phyloP scores from a whole-genome alignment of 805 yeast genomes.

The Pichia sporocuriosa region DNA sequence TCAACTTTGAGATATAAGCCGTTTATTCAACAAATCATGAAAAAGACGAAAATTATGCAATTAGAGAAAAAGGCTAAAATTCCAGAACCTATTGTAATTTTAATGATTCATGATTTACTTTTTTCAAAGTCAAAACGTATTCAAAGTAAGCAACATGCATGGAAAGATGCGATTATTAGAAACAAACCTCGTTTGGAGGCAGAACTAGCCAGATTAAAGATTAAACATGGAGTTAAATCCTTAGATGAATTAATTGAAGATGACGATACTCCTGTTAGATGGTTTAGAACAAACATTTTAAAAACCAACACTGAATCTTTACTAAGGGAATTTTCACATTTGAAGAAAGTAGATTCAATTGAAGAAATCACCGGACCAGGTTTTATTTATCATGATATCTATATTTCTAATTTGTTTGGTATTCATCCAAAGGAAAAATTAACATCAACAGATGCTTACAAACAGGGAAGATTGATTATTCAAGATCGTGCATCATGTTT shows the following conservation, averaged over 20 bases:
- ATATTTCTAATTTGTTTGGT: constrained; percentile 73
- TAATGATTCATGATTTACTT: constrained; percentile 76
- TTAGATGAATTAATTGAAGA: constrained; percentile 48
- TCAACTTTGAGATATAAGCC: constrained; percentile 71
- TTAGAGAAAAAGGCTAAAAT: constrained; percentile 41
- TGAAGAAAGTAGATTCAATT: constrained; percentile 41
- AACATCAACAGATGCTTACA: constrained; percentile 61
- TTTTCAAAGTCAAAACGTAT: constrained; percentile 72
- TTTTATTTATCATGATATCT: constrained; percentile 62
- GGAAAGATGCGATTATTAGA: constrained; percentile 72
- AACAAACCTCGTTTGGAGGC: constrained; percentile 79
- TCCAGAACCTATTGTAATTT: constrained; percentile 46
- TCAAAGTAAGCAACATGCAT: constrained; percentile 81
- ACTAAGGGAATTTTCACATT: constrained; percentile 35
- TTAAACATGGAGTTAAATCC: constrained; percentile 59
- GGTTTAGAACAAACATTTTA: constrained; percentile 72
- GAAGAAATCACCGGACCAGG: constrained; percentile 40
- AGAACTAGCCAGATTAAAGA: constrained; percentile 70
- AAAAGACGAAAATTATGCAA: constrained; percentile 58
- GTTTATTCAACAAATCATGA: constrained; percentile 54
- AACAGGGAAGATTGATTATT: constrained; percentile 72
- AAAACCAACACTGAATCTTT: constrained; percentile 37
- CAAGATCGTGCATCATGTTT: constrained; percentile 97
- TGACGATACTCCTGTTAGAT: constrained; percentile 67
- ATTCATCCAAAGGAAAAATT: constrained; percentile 70